A percentile compares a stretch with the other conserved stretches of the same genome.
phyloP scores from a whole-genome alignment of 2,329 filamentous ascomycete genomes.

The Bretziella fagacearum region DNA sequence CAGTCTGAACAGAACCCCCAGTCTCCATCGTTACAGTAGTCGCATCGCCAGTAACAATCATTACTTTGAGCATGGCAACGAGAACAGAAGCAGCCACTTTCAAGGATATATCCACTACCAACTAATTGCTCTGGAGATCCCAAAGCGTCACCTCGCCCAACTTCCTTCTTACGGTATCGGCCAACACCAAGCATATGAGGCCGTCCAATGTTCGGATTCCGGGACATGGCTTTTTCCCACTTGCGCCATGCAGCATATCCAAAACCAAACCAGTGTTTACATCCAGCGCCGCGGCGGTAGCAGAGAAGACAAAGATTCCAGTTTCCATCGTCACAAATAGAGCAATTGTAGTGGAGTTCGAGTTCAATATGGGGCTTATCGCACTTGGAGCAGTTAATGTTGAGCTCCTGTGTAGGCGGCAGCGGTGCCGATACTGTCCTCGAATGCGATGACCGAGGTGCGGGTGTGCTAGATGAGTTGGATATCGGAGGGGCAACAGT shows the following conservation, averaged over 20 bases:
- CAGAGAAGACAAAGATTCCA: conserved; percentile 71
- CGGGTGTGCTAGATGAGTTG: no score
- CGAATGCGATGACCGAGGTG: no score
- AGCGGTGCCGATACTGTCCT: background rate
- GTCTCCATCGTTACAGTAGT: conserved; percentile 73
- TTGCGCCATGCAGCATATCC: conserved; percentile 51
- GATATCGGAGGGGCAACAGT: background rate
- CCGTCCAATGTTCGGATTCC: conserved; percentile 25
- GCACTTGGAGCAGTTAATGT: conserved; percentile 58
- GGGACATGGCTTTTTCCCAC: conserved; percentile 38
- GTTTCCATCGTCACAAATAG: conserved; percentile 47
- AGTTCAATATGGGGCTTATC: conserved; percentile 60
- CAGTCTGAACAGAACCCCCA: conserved; percentile 90
- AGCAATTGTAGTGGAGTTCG: conserved; percentile 71
- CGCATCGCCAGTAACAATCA: conserved; percentile 79
- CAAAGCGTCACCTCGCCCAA: conserved; percentile 19
- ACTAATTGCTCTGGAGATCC: conserved; percentile 25
- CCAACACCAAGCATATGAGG: conserved; percentile 43
- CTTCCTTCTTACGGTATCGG: conserved; percentile 28
- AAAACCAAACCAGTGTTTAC: conserved; percentile 78
- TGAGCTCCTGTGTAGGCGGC: conserved; percentile 37
- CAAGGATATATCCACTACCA: conserved; percentile 44
- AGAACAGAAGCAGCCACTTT: conserved; percentile 73
- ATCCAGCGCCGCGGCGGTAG: conserved; percentile 62
- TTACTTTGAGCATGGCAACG: conserved; percentile 58